Percentiles rank a stretch among this genome's conserved stretches.
Evolutionary conservation across 495 filamentous ascomycete species (phyloP).

Genomic region (Aspergillus ellipticus): DNA sequence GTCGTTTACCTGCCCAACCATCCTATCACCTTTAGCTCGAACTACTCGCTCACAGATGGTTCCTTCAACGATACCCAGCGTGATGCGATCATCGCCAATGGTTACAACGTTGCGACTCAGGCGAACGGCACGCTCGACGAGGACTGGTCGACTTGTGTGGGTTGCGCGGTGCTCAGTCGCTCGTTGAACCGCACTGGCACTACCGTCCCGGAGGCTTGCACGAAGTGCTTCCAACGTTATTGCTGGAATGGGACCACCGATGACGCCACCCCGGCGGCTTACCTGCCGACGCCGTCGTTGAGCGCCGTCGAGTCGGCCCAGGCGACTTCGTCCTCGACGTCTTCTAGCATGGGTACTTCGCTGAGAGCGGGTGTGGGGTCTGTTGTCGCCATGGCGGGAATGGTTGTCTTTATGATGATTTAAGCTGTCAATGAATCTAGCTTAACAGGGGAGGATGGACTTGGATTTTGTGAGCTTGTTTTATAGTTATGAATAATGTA

Average conservation of each 20-base stretch:
- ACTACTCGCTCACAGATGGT: slow-evolving; percentile 57
- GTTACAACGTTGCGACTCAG: slow-evolving; percentile 68
- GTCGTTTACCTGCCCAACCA: slow-evolving; percentile 78
- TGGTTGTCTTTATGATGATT: too few species aligned
- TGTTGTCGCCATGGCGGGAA: too few species aligned
- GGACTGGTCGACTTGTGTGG: slow-evolving; percentile 68
- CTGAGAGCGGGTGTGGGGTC: too few species aligned
- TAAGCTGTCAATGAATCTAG: too few species aligned
- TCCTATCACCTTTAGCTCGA: slow-evolving; percentile 63
- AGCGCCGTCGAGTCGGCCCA: too few species aligned
- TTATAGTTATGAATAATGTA: too few species aligned
- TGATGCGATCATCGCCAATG: slow-evolving; percentile 70
- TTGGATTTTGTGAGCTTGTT: too few species aligned
- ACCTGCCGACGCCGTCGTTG: neutral
- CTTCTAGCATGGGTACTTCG: too few species aligned
- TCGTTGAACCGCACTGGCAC: slow-evolving; percentile 44
- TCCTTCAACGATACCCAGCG: slow-evolving; percentile 55
- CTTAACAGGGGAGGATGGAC: too few species aligned
- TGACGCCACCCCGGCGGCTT: slow-evolving; percentile 2
- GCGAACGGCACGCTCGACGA: slow-evolving; percentile 66
- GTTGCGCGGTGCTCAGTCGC: neutral
- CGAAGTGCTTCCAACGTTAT: slow-evolving; percentile 64
- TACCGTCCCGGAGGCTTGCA: slow-evolving; percentile 56
- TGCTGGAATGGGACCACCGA: slow-evolving; percentile 79
- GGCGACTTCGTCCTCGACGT: too few species aligned